phyloP scores from a whole-genome alignment of 2,329 filamentous ascomycete species.

The Arthrinium phaeospermum region DNA sequence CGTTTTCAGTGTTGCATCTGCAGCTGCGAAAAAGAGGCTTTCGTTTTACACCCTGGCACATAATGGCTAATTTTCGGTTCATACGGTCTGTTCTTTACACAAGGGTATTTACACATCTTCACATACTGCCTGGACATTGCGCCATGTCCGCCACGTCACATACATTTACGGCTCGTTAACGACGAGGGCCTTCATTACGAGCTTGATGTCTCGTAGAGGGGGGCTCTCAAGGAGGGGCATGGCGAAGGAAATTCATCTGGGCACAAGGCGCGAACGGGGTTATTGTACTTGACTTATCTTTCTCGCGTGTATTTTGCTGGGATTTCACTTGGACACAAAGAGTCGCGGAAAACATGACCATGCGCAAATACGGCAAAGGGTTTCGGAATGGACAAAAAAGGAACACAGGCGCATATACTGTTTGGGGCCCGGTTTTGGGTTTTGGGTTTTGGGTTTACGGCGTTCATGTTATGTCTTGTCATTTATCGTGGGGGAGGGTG shows the following conservation, averaged over 20 bases:
- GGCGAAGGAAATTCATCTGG: conserved; percentile 11
- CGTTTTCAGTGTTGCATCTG: neutral
- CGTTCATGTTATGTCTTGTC: neutral
- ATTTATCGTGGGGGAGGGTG: neutral
- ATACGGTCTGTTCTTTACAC: conserved; percentile 18
- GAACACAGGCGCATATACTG: neutral
- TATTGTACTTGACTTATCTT: neutral
- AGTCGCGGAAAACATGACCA: conserved; percentile 8
- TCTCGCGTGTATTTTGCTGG: conserved; percentile 7
- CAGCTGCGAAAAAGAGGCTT: neutral
- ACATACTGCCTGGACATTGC: conserved; percentile 11
- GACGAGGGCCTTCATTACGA: neutral
- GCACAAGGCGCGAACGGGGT: conserved; percentile 18
- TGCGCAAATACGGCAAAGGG: conserved; percentile 16
- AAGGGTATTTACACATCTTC: neutral
- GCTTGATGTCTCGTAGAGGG: neutral
- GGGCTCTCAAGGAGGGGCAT: neutral
- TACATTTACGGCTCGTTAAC: conserved; percentile 11
- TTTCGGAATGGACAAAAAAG: conserved; percentile 17
- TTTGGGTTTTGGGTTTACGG: neutral
- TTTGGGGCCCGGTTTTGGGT: neutral
- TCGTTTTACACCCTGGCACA: neutral
- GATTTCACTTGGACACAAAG: conserved; percentile 11
- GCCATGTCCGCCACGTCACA: conserved; percentile 13
- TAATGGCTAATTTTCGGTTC: conserved; percentile 18